Evolutionary conservation across 2,329 filamentous ascomycete genomes (phyloP).

Genomic region (Stagonosporopsis rhizophila): DNA sequence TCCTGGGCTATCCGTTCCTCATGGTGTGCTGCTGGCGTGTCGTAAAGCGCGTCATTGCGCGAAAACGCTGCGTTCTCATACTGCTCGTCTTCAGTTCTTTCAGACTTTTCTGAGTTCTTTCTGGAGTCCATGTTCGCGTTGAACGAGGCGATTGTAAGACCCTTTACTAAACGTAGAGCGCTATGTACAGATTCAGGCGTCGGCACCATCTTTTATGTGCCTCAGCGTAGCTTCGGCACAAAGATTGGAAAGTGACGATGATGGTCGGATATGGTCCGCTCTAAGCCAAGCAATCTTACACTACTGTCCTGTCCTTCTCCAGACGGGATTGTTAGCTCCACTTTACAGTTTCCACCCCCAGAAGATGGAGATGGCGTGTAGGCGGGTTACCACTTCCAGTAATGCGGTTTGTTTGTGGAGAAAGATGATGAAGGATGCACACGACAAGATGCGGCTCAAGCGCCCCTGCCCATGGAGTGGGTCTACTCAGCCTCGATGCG

Average conservation of each 20-base stretch:
- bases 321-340: neutral
- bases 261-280: neutral
- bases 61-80: neutral
- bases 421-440: neutral
- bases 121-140: slow-evolving; percentile 5
- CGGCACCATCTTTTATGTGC: slow-evolving; percentile 9
- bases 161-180: slow-evolving; percentile 3
- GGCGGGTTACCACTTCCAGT: neutral
- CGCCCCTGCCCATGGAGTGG: slow-evolving; percentile 2
- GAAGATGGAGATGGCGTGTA: neutral
- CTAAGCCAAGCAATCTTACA: slow-evolving; percentile 6
- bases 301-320: slow-evolving; percentile 12
- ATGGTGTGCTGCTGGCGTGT: neutral
- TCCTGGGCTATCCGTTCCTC: slow-evolving; percentile 4
- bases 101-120: slow-evolving; percentile 7
- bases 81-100: slow-evolving; percentile 3
- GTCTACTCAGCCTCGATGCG: neutral
- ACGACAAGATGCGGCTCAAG: slow-evolving; percentile 8
- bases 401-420: neutral
- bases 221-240: neutral
- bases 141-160: slow-evolving; percentile 6
- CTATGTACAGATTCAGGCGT: slow-evolving; percentile 7
- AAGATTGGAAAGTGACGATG: neutral
- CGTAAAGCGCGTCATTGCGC: slow-evolving; percentile 1
- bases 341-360: neutral